Conservation (phyloP, 208 protist species). For the Naegleria fowleri region DNA sequence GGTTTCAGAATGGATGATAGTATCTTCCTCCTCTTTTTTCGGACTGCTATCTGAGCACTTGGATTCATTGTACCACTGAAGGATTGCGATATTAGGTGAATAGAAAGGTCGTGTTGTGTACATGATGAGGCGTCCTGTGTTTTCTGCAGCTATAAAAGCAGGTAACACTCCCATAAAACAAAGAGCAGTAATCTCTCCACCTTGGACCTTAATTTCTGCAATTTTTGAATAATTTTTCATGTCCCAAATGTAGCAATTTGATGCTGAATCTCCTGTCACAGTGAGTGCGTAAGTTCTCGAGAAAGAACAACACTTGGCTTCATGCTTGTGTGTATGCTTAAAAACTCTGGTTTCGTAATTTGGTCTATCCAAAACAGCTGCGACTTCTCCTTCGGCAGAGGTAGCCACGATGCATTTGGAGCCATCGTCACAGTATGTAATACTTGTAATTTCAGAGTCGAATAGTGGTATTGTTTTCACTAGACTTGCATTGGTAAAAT, state of each 20-base stretch:
- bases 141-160: conserved; percentile 11
- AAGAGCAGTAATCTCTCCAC: neutral
- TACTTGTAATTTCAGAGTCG: neutral
- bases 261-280: neutral
- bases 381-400: neutral
- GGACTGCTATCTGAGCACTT: no score
- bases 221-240: neutral
- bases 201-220: neutral
- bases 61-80: neutral
- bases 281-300: neutral
- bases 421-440: neutral
- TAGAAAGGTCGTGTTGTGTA: neutral
- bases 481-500: conserved; percentile 17
- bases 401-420: neutral
- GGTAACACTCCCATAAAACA: neutral
- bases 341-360: neutral
- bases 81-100: neutral
- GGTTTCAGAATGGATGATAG: neutral
- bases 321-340: neutral
- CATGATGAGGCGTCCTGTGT: neutral
- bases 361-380: neutral
- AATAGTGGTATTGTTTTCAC: neutral
- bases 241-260: neutral
- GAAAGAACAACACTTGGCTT: neutral
- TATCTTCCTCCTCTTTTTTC: neutral